These are phyloP conservation scores for Xylariaceae sp. DNA, from an alignment of 2,329 filamentous ascomycete species.

Conservation along the genomic window DNA sequence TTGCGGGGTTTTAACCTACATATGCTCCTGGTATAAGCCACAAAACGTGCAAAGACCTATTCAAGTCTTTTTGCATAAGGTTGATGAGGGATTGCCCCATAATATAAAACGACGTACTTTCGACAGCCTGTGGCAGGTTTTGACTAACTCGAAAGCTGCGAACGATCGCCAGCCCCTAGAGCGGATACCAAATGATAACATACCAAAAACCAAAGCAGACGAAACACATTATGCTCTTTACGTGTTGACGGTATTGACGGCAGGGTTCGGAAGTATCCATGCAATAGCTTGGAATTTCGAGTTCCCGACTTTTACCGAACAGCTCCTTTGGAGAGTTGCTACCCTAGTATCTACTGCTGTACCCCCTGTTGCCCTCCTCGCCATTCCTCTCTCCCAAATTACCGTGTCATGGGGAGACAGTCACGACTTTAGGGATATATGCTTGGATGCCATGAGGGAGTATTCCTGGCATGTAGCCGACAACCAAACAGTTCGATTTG, in stretches of 20 bases:
- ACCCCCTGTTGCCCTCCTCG: slow-evolving; percentile 3
- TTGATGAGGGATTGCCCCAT: neutral
- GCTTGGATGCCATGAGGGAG: slow-evolving; percentile 14
- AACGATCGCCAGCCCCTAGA: neutral
- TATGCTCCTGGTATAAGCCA: slow-evolving; percentile 13
- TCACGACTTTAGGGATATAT: neutral
- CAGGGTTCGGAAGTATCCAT: slow-evolving; percentile 12
- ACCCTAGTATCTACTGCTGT: slow-evolving; percentile 8
- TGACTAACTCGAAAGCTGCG: neutral
- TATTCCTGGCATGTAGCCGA: slow-evolving; percentile 10
- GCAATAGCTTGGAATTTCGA: slow-evolving; percentile 21
- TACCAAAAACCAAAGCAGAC: neutral
- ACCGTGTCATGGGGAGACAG: neutral
- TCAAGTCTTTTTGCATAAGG: neutral
- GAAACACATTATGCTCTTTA: slow-evolving; percentile 10
- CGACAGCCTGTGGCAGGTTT: slow-evolving; percentile 3
- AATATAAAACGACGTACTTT: neutral
- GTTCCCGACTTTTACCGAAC: slow-evolving; percentile 11
- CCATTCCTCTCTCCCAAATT: neutral
- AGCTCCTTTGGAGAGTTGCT: slow-evolving; percentile 15
- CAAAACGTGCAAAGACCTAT: slow-evolving; percentile 5
- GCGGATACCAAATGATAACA: slow-evolving; percentile 11
- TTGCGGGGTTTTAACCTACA: neutral
- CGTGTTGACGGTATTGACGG: slow-evolving; percentile 3
- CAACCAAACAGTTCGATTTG: neutral